Evolutionary conservation across 108 stramenopile genomes (phyloP).

Genomic region (Fragilaria crotonensis): DNA sequence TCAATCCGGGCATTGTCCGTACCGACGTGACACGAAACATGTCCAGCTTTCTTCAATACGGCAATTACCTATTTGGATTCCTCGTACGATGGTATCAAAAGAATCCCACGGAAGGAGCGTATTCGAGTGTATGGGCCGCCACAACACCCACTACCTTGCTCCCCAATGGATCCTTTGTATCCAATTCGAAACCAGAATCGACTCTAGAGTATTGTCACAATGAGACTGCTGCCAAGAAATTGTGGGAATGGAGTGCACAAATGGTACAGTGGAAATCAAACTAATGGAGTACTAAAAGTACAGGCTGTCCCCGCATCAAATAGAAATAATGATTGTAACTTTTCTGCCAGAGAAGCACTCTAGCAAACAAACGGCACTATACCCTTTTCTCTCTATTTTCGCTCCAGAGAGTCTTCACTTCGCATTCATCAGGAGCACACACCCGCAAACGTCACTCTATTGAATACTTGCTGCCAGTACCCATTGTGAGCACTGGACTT

Average conservation of each 20-base stretch:
- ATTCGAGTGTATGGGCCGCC: slow-evolving; percentile 59
- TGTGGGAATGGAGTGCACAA: slow-evolving; percentile 6
- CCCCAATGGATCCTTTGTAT: slow-evolving; percentile 21
- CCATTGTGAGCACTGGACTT: no score
- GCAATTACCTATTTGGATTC: slow-evolving; percentile 44
- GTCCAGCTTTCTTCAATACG: slow-evolving; percentile 67
- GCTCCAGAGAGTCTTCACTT: no score
- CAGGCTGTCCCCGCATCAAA: no score
- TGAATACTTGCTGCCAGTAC: no score
- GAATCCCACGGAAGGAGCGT: slow-evolving; percentile 71
- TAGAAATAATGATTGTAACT: no score
- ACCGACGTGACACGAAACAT: slow-evolving; percentile 83
- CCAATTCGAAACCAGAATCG: slow-evolving; percentile 17
- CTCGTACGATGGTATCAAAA: slow-evolving; percentile 59
- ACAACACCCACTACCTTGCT: slow-evolving; percentile 7
- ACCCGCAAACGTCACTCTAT: no score
- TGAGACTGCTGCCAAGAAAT: neutral
- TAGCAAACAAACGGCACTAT: no score
- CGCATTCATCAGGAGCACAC: no score
- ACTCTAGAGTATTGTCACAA: neutral
- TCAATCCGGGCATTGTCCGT: slow-evolving; percentile 88
- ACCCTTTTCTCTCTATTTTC: no score
- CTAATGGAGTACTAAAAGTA: no score
- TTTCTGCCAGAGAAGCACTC: no score
- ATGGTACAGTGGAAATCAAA: neutral